Base-by-base conservation (phyloP, 768 basidiomycete genomes). In the Amanita rubescens region DNA sequence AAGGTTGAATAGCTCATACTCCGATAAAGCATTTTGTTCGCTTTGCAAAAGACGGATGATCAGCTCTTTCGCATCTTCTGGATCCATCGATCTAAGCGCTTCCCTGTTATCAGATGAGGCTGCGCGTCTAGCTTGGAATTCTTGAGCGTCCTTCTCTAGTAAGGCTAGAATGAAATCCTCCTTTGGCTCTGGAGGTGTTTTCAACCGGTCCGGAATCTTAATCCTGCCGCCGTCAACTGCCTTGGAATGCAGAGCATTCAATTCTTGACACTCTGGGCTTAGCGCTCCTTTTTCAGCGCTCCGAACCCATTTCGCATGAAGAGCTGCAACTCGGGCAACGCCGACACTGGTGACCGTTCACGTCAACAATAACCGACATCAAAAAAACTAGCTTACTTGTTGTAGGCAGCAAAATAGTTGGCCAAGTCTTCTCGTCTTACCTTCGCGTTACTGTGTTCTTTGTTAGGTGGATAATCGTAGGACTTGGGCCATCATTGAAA, bases 241-340 rank as follows among this genome's bases (percentile, higher is more conserved):
- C 51, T 83, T 81, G 2, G 84, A 87, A 58, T 87, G 82, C 8
- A 87, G 65, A 0, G 83, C 84, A 55, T 85, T 86, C 22, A 87
- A 69, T 59, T 87, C 84, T 59, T 85, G 84, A 57, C 84, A 87
- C 66, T 87, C 78, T 0, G 75, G 65, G 59, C 79, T 77, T 58
- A 84, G 67, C 0, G 83, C 83, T 25, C 84, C 84, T 45, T 74
- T 63, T 0, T 78, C 75, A 52, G 75, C 79, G 38, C 67, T 68
- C 2, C 77, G 73, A 46, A 76, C 75, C 84, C 84, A 86, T 63
- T 79, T 78, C 2, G 71, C 70, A 53, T 85, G 83, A 14, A 86
- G 67, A 10, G 77, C 71, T 1, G 79, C 71, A 1, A 84, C 76
- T 47, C 72, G 72, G 0, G 81, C 84, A 15, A 85, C 73, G 3